Conservation (phyloP, 169 alveolate genomes). For the Plasmodium ovale region DNA sequence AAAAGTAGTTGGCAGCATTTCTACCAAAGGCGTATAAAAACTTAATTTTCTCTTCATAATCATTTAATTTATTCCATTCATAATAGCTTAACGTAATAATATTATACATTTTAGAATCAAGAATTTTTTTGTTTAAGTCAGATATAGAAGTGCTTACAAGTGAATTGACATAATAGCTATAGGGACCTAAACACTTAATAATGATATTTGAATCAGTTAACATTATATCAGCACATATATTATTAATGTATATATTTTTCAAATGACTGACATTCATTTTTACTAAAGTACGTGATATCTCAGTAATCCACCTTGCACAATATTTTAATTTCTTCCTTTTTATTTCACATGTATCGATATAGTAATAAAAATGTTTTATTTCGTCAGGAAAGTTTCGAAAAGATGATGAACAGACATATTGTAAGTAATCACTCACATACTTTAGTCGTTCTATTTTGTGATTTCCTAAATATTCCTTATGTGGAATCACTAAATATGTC, state of each 20-base stretch:
- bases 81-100: constrained; percentile 62
- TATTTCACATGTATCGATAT: constrained; percentile 76
- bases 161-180: constrained; percentile 85
- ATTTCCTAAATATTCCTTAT: constrained; percentile 77
- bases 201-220: constrained; percentile 78
- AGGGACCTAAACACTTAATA: constrained; percentile 85
- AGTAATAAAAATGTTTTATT: constrained; percentile 57
- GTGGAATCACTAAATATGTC: constrained; percentile 74
- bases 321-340: constrained; percentile 69
- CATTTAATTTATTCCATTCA: constrained; percentile 74
- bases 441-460: constrained; percentile 82
- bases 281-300: constrained; percentile 77
- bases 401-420: constrained; percentile 56
- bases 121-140: constrained; percentile 40
- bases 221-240: constrained; percentile 83
- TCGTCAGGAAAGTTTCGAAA: constrained; percentile 74
- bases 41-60: constrained; percentile 69
- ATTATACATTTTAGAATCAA: constrained; percentile 47
- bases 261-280: constrained; percentile 78
- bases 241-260: constrained; percentile 78
- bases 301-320: constrained; percentile 84
- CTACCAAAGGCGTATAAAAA: constrained; percentile 73
- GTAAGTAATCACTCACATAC: constrained; percentile 81
- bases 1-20: constrained; percentile 57
- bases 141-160: constrained; percentile 58